These are phyloP conservation scores for Lecanoromycetidae sp. DNA, from an alignment of 2,329 filamentous ascomycete genomes.

Conservation along the genomic window DNA sequence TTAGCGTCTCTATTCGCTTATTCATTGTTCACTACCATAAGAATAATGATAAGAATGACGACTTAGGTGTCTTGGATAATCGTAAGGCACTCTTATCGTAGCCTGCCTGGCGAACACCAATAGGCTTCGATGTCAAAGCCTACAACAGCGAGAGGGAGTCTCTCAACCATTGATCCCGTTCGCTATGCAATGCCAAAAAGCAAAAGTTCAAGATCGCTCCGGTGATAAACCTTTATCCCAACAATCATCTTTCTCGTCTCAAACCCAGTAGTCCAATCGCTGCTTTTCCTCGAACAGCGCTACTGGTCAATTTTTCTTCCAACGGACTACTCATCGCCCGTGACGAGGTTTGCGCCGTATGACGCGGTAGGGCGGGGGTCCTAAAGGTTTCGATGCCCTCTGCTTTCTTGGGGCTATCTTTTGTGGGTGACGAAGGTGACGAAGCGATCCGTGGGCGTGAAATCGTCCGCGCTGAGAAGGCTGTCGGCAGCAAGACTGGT, in stretches of 20 bases:
- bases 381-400: slow-evolving; percentile 6
- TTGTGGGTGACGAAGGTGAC: slow-evolving; percentile 12
- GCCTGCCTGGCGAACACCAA: no score
- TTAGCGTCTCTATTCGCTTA: not conserved
- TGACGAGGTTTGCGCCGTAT: not conserved
- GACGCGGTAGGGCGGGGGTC: slow-evolving; percentile 16
- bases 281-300: slow-evolving; percentile 18
- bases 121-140: no score
- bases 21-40: no score
- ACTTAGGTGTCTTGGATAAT: no score
- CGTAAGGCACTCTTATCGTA: no score
- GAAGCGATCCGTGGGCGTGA: slow-evolving; percentile 5
- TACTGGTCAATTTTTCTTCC: slow-evolving; percentile 17
- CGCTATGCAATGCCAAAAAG: not conserved
- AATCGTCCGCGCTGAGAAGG: slow-evolving; percentile 11
- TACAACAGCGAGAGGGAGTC: no score
- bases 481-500: slow-evolving; percentile 14
- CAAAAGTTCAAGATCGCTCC: no score
- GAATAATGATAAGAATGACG: no score
- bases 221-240: not conserved
- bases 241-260: slow-evolving; percentile 3
- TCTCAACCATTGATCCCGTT: no score
- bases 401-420: not conserved
- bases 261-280: slow-evolving; percentile 19
- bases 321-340: slow-evolving; percentile 10